Percentiles rank a stretch among this genome's conserved stretches.
These are phyloP conservation scores for Oehlia diaphana DNA, from an alignment of 192 early-diverging fungal genomes.

Conservation along the genomic window DNA sequence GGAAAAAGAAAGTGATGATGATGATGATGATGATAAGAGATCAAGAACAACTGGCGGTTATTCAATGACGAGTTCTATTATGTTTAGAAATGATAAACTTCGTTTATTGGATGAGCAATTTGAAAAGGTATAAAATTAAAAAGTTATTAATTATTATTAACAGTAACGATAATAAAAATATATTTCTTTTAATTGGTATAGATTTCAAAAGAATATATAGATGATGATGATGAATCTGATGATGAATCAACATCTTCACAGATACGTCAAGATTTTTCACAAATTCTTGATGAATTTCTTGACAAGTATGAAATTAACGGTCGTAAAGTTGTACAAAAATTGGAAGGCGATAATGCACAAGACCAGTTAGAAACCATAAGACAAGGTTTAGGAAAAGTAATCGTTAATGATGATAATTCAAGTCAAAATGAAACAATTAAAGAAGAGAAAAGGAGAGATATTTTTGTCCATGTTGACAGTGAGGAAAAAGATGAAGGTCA, in stretches of 20 bases:
- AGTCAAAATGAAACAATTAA: slow-evolving; percentile 35
- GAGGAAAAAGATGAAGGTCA: slow-evolving; percentile 48
- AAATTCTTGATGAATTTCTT: slow-evolving; percentile 75
- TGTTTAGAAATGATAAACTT: slow-evolving; percentile 91
- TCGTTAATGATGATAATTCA: slow-evolving; percentile 37
- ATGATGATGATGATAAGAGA: slow-evolving; percentile 45
- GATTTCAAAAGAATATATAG: slow-evolving; percentile 62
- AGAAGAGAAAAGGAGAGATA: slow-evolving; percentile 51
- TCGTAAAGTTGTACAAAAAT: slow-evolving; percentile 60
- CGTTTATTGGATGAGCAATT: slow-evolving; percentile 92
- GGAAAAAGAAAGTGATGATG: slow-evolving; percentile 47
- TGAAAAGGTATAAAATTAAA: slow-evolving; percentile 60
- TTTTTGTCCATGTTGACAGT: slow-evolving; percentile 49
- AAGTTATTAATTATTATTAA: neutral
- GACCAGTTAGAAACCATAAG: slow-evolving; percentile 66
- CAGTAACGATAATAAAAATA: neutral
- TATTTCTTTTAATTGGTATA: slow-evolving; percentile 36
- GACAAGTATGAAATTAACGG: slow-evolving; percentile 76
- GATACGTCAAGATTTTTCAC: slow-evolving; percentile 70
- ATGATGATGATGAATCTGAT: slow-evolving; percentile 56
- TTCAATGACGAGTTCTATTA: slow-evolving; percentile 91
- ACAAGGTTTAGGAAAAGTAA: slow-evolving; percentile 45
- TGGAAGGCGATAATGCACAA: slow-evolving; percentile 63
- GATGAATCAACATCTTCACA: slow-evolving; percentile 51
- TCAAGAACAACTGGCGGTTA: slow-evolving; percentile 54